These are phyloP conservation scores for Dictyostelium capitatum DNA, from an alignment of 78 protist species.

Conservation along the genomic window DNA sequence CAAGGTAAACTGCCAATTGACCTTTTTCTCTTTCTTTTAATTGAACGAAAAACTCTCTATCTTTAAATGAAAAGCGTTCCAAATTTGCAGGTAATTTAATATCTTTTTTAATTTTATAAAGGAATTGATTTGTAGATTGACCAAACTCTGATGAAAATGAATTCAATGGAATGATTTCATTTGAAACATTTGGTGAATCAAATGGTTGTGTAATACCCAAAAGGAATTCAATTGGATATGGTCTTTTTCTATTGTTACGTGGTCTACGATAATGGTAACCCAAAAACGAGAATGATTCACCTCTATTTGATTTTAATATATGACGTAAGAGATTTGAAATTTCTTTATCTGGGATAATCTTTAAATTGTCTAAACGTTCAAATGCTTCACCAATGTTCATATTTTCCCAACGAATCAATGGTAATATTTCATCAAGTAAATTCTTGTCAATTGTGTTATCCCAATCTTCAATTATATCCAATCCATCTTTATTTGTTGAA, in stretches of 20 bases:
- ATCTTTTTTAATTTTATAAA: constrained; percentile 65
- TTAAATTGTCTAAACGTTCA: constrained; percentile 74
- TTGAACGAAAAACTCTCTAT: constrained; percentile 76
- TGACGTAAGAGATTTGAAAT: constrained; percentile 64
- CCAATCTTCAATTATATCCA: constrained; percentile 28
- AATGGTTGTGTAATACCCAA: constrained; percentile 71
- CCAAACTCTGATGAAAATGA: constrained; percentile 64
- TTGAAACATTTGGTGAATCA: constrained; percentile 34
- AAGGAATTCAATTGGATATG: constrained; percentile 66
- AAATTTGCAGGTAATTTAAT: constrained; percentile 75
- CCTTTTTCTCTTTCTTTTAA: constrained; percentile 79
- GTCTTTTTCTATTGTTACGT: constrained; percentile 62
- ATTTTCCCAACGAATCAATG: constrained; percentile 79
- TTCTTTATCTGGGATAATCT: constrained; percentile 67
- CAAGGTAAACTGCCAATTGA: constrained; percentile 74
- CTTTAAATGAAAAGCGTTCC: constrained; percentile 73
- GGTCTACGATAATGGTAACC: constrained; percentile 76
- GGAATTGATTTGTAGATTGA: constrained; percentile 56
- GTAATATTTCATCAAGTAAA: constrained; percentile 63
- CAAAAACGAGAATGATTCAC: constrained; percentile 77
- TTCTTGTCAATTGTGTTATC: constrained; percentile 65
- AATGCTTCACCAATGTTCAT: constrained; percentile 82
- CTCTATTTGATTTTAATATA: constrained; percentile 65
- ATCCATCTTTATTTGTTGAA: constrained; percentile 20
- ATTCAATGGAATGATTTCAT: constrained; percentile 73